Base-by-base conservation (phyloP, 352 stramenopile genomes). In the Hyaloperonospora brassicae region DNA sequence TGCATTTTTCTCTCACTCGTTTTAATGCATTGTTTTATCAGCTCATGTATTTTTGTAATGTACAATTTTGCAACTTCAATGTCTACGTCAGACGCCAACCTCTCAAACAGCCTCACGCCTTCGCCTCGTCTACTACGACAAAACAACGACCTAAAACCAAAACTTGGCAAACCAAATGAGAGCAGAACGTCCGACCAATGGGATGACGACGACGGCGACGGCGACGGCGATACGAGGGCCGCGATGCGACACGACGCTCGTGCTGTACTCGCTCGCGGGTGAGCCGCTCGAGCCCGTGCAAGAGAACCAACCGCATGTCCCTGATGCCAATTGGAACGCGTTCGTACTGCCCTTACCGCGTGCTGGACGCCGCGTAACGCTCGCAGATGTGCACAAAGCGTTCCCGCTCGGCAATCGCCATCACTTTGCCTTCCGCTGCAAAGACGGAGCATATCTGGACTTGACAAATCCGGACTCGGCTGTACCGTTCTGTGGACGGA, bases 391-490 rank as follows among this genome's bases (percentile, higher is more conserved):
- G 23, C 74, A 85, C 63, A 64, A 59, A 39, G 77, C 79, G 14
- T 93, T 90, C 59, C 83, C 83, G 11, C 63, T 93, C 2, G 83
- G 77, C 34, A 68, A 50, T 22, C 66, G 60, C 36, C 90, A 76
- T 54, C 80, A 90, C 55, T 93, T 91, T 43, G 66, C 77, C 21
- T 93, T 93, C 58, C 75, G 72, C 34, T 85, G 86, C 55, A 66
- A 87, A 10, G 64, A 76, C 10, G 80, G 79, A 24, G 64, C 80
- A 23, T 91, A 72, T 52, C 52, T 90, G 14, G 77, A 89, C 49
- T 68, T 91, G 27, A 86, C 73, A 0, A 87, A 89, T 54, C 80
- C 80, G 27, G 68, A 70, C 42, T 78, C 79, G 1, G 50, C 72
- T 31, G 76, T 93, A 50, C 80, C 81, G 13, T 71, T 71, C 42